Evolutionary conservation across 2,329 filamentous ascomycete species (phyloP), one percentile per base, ranked within the genome.

Genomic region (Hymenoscyphus linearis): DNA sequence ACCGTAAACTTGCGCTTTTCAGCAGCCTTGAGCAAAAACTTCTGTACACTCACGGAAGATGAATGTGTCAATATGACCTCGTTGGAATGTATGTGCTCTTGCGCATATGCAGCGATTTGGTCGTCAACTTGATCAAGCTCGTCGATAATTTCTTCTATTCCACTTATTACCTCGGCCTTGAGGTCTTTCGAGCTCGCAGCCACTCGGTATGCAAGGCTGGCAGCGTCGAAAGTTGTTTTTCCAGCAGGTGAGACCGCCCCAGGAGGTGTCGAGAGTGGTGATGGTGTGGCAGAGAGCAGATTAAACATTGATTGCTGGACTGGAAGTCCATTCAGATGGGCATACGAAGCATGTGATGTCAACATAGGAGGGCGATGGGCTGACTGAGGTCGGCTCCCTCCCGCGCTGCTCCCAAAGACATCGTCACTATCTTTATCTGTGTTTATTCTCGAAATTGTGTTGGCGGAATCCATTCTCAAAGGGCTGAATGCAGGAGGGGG

Each of bases 121-220:
- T 96, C 91, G 72, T 97, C 95, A 7, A 92, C 92, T 72, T 93
- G 89, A 66, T 89, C 88, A 60, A 99, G 87, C 76, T 99, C 95
- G 72, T 99, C 95, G 74, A 96, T 90, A 63, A 99, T 92, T 74
- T 99, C 95, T 70, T 91, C 87, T 70, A 99, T 97, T 50, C 93
- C 95, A 69, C 95, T 90, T 66, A 97, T 87, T 27, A 98, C 89
- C 75, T 98, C 95, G 14, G 91, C 91, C 63, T 92, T 89, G 62
- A 98, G 80, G 65, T 96, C 89, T 63, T 89, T 83, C 3, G 71
- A 69, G n/a, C 67, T 66, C 13, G 60, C 67, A 36, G 64, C 61
- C 57, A 72, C 71, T 54, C 65, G 68, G n/a, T 67, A 66, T 14
- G 71, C 63, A 25, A 74, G 60, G 12, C 67, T 67, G 7, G 66